Percentiles rank a stretch among this genome's conserved stretches.
Evolutionary conservation across 257 asterid species (phyloP).

Genomic region (Primulina huaijiensis): DNA sequence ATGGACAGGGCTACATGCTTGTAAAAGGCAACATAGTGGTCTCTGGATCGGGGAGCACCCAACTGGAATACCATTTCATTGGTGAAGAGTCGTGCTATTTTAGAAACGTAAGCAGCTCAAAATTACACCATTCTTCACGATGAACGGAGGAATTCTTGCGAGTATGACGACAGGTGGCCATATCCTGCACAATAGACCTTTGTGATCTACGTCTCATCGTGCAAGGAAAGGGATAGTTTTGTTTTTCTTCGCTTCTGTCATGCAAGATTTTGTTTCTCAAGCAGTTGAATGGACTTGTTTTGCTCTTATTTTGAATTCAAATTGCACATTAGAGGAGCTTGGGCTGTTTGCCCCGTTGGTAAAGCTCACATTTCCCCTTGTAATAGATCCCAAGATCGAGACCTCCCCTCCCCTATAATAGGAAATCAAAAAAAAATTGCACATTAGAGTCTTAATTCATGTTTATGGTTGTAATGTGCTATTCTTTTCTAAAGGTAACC

Average conservation of each 20-base stretch:
- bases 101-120: neutral
- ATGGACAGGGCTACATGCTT: neutral
- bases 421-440: too few relatives aligned
- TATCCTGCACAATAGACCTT: neutral
- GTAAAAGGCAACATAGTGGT: neutral
- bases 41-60: neutral
- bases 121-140: slow-evolving; percentile 1
- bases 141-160: neutral
- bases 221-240: neutral
- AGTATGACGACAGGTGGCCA: neutral
- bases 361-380: too few relatives aligned
- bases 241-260: neutral
- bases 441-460: neutral
- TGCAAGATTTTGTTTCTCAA: neutral
- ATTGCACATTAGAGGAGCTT: neutral
- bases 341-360: too few relatives aligned
- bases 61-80: neutral
- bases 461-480: neutral
- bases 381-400: too few relatives aligned
- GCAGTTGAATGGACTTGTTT: neutral
- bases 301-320: neutral
- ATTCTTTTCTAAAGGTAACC: neutral
- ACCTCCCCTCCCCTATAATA: too few relatives aligned
- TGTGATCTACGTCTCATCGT: neutral
- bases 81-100: neutral